Percentiles rank a stretch among this genome's conserved stretches.
Conservation (phyloP, 1,284 basidiomycete genomes). For the Cryptococcus sp. region DNA sequence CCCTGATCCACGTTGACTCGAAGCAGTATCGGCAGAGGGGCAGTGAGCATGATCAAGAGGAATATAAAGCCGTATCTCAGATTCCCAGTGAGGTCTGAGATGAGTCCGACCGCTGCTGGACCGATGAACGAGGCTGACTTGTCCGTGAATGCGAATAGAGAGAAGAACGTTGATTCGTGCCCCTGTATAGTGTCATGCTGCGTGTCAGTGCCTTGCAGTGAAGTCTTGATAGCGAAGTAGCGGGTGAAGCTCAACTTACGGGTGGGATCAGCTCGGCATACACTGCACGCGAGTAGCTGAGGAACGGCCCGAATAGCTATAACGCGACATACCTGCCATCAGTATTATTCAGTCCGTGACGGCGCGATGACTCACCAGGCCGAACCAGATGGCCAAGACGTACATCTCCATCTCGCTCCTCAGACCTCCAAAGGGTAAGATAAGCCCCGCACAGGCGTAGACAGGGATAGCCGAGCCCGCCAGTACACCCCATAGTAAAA, state of each 20-base stretch:
- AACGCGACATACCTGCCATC: conserved; percentile 44
- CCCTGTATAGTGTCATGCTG: conserved; percentile 23
- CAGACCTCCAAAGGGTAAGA: conserved; percentile 65
- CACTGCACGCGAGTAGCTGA: conserved; percentile 50
- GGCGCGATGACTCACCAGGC: conserved; percentile 53
- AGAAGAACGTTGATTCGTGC: conserved; percentile 57
- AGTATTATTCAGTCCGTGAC: not conserved
- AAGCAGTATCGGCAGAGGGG: conserved; percentile 72
- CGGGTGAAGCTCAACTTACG: conserved; percentile 21
- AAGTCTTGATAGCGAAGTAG: too few relatives aligned
- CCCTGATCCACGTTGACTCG: conserved; percentile 71
- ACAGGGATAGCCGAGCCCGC: conserved; percentile 70
- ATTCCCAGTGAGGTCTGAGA: conserved; percentile 81
- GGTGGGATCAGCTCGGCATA: conserved; percentile 53
- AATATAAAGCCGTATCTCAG: conserved; percentile 89
- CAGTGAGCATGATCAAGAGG: conserved; percentile 74
- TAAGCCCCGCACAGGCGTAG: conserved; percentile 79
- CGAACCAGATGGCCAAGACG: conserved; percentile 76
- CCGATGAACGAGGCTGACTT: conserved; percentile 87
- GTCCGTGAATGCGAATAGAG: conserved; percentile 76
- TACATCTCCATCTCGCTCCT: conserved; percentile 82
- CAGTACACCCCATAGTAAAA: conserved; percentile 68
- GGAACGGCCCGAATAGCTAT: conserved; percentile 53
- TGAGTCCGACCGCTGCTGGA: conserved; percentile 77
- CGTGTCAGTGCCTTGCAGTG: not conserved